Conservation (phyloP, 345 rosid species). For the Euclidium syriacum region DNA sequence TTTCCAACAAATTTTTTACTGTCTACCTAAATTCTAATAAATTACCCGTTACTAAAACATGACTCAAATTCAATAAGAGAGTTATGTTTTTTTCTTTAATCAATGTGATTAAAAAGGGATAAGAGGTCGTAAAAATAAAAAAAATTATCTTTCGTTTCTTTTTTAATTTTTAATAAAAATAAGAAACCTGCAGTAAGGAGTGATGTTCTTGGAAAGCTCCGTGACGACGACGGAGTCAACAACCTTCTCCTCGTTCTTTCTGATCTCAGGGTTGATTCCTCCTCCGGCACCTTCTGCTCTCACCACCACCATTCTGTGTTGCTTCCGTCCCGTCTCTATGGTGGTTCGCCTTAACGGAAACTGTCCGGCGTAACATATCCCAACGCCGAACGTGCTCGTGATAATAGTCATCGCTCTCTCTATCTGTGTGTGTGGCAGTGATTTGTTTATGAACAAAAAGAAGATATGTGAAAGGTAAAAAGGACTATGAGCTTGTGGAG, state of each 20-base stretch:
- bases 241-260: slow-evolving; percentile 84
- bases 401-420: slow-evolving; percentile 32
- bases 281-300: slow-evolving; percentile 60
- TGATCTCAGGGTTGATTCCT: slow-evolving; percentile 66
- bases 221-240: slow-evolving; percentile 69
- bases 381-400: slow-evolving; percentile 11
- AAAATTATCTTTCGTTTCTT: no score
- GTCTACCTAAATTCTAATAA: no score
- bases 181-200: slow-evolving; percentile 75
- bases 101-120: no score
- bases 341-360: slow-evolving; percentile 14
- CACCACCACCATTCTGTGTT: slow-evolving; percentile 43
- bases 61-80: no score
- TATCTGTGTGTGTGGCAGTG: slow-evolving; percentile 1
- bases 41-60: no score
- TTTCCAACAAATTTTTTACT: no score
- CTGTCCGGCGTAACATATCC: slow-evolving; percentile 30
- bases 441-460: background rate
- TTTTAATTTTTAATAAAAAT: background rate
- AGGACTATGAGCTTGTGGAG: slow-evolving; percentile 43
- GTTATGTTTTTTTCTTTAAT: no score
- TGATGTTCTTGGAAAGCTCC: slow-evolving; percentile 77
- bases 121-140: no score
- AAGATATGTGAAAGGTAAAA: slow-evolving; percentile 17
- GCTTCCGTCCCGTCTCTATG: slow-evolving; percentile 9